A percentile compares a stretch with the other conserved stretches of the same genome.
phyloP scores from a whole-genome alignment of 257 asterid species.

The Gardenia jasminoides region DNA sequence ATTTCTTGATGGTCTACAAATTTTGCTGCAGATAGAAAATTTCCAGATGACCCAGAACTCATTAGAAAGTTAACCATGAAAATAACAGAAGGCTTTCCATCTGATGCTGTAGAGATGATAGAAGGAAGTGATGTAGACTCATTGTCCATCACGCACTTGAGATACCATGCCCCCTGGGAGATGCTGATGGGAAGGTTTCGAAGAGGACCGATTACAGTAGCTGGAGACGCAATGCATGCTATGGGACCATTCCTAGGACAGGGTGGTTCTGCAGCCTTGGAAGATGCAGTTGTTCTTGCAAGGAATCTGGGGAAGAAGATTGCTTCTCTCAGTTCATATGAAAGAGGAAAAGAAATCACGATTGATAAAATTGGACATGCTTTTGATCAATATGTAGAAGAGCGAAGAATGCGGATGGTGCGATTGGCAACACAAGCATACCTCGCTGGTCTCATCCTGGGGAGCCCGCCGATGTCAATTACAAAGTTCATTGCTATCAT shows the following conservation, averaged over 20 bases:
- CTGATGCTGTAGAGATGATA: conserved; percentile 28
- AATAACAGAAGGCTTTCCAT: conserved; percentile 22
- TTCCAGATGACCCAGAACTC: conserved; percentile 28
- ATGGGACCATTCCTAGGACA: conserved; percentile 49
- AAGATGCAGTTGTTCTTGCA: conserved; percentile 46
- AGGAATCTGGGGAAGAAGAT: conserved; percentile 32
- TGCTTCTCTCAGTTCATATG: neutral
- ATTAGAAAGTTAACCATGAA: conserved; percentile 25
- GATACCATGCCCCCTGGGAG: conserved; percentile 45
- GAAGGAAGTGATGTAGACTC: conserved; percentile 27
- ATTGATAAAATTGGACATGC: conserved; percentile 18
- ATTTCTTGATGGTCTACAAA: neutral
- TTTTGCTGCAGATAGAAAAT: conserved; percentile 19
- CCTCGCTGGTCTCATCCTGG: conserved; percentile 22
- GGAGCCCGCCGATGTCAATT: conserved; percentile 8
- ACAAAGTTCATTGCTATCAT: conserved; percentile 1
- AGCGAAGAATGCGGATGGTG: conserved; percentile 34
- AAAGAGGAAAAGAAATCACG: neutral
- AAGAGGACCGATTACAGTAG: conserved; percentile 31
- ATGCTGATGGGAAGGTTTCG: conserved; percentile 25
- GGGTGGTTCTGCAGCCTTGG: conserved; percentile 40
- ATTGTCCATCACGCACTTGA: conserved; percentile 30
- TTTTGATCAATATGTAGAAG: conserved; percentile 31
- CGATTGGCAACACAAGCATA: conserved; percentile 31
- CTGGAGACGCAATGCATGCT: conserved; percentile 50